phyloP scores from a whole-genome alignment of 1,139 yeast species.

The Saccharomyces hybrid region DNA sequence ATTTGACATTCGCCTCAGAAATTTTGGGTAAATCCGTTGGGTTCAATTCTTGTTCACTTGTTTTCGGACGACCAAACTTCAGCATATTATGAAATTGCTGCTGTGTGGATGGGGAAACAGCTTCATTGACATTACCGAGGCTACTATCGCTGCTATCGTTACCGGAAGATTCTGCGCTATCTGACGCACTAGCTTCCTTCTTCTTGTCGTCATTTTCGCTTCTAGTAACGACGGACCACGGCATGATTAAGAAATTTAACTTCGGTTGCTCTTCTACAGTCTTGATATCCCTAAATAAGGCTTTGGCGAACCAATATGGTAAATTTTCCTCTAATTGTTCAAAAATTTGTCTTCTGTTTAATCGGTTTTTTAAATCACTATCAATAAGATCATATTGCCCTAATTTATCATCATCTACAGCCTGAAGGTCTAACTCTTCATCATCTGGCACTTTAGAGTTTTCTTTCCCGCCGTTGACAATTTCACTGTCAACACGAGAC shows the following conservation, averaged over 20 bases:
- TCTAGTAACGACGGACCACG: conserved; percentile 22
- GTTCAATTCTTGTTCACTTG: conserved; percentile 29
- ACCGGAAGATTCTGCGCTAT: background rate
- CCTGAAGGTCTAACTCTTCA: conserved; percentile 7
- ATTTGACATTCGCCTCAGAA: conserved; percentile 45
- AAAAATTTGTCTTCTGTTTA: conserved; percentile 25
- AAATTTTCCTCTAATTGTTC: conserved; percentile 46
- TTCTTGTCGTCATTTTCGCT: conserved; percentile 12
- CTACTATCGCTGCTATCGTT: background rate
- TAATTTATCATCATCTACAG: conserved; percentile 10
- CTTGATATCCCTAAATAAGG: conserved; percentile 53
- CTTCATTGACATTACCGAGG: background rate
- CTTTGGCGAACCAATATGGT: conserved; percentile 79
- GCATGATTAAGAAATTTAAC: conserved; percentile 58
- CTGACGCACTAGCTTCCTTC: background rate
- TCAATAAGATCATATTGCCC: conserved; percentile 14
- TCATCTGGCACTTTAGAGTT: conserved; percentile 7
- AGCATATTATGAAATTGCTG: conserved; percentile 17
- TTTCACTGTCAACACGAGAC: conserved; percentile 9
- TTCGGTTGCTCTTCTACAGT: conserved; percentile 57
- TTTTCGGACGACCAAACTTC: conserved; percentile 34
- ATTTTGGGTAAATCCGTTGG: conserved; percentile 39
- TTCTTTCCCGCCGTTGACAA: conserved; percentile 6
- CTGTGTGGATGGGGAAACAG: background rate
- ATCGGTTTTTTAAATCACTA: conserved; percentile 11